These are phyloP conservation scores for Clonostachys chloroleuca DNA, from an alignment of 2,329 filamentous ascomycete genomes.

Conservation along the genomic window DNA sequence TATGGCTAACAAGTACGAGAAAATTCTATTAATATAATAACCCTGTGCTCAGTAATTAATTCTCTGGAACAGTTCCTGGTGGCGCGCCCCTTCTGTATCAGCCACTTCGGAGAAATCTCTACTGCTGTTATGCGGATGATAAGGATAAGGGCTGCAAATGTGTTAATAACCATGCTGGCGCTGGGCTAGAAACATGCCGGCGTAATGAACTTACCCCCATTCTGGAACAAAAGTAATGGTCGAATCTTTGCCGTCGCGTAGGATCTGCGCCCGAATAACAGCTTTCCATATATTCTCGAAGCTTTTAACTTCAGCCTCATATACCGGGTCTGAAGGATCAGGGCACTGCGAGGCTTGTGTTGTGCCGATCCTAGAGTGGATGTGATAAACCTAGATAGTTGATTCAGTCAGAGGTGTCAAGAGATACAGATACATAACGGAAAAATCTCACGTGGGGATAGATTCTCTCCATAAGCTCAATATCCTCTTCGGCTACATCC, in stretches of 20 bases:
- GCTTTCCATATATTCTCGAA: constrained; percentile 19
- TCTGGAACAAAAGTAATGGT: neutral
- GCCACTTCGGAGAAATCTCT: too few relatives aligned
- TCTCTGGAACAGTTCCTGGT: too few relatives aligned
- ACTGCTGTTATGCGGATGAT: too few relatives aligned
- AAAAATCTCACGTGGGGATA: constrained; percentile 18
- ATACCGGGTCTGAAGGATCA: constrained; percentile 21
- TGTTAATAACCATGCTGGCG: too few relatives aligned
- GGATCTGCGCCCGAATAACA: constrained; percentile 4
- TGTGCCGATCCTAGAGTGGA: constrained; percentile 25
- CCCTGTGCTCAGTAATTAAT: too few relatives aligned
- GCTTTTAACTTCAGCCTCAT: constrained; percentile 17
- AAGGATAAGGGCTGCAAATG: too few relatives aligned
- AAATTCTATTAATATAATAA: too few relatives aligned
- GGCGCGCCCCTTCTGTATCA: too few relatives aligned
- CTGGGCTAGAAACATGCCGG: too few relatives aligned
- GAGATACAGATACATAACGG: too few relatives aligned
- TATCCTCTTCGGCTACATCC: constrained; percentile 10
- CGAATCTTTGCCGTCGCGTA: neutral
- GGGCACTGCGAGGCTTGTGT: constrained; percentile 28
- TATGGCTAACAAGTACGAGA: too few relatives aligned
- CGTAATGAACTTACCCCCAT: constrained; percentile 3
- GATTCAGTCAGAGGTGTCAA: neutral
- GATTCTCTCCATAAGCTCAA: constrained; percentile 9
- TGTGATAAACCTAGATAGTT: constrained; percentile 18